A percentile compares a stretch with the other conserved stretches of the same genome.
Evolutionary conservation across 1,284 basidiomycete genomes (phyloP).

Genomic region (Apiotrichum gracile): DNA sequence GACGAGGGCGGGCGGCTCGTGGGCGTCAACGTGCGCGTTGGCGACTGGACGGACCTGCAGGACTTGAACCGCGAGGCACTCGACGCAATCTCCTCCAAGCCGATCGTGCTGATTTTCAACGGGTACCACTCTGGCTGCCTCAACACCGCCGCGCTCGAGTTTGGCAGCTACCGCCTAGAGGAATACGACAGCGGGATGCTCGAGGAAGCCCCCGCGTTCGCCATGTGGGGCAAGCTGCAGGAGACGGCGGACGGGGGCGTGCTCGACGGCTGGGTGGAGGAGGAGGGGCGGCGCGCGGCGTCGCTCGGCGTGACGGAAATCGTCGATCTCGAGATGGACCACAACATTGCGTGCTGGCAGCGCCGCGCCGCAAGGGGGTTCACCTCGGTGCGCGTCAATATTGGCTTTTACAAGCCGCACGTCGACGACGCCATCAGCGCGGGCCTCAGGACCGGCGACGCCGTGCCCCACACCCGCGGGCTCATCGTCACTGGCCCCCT

Average conservation of each 20-base stretch:
- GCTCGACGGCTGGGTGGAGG: slow-evolving; percentile 22
- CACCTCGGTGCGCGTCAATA: slow-evolving; percentile 26
- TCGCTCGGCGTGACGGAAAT: slow-evolving; percentile 36
- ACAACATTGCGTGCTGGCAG: slow-evolving; percentile 26
- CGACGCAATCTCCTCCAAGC: slow-evolving; percentile 21
- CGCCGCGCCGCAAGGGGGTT: slow-evolving; percentile 27
- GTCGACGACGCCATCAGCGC: slow-evolving; percentile 24
- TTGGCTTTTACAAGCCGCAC: slow-evolving; percentile 35
- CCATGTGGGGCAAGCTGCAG: slow-evolving; percentile 19
- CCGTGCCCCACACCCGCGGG: slow-evolving; percentile 23
- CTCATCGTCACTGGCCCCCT: slow-evolving; percentile 31
- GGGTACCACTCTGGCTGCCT: slow-evolving; percentile 31
- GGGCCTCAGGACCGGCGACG: slow-evolving; percentile 28
- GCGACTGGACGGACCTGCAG: slow-evolving; percentile 29
- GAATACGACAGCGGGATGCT: slow-evolving; percentile 15
- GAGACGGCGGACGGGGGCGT: slow-evolving; percentile 17
- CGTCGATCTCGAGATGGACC: slow-evolving; percentile 36
- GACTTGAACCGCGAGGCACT: slow-evolving; percentile 20
- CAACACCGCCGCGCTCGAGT: slow-evolving; percentile 26
- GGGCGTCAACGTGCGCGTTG: slow-evolving; percentile 23
- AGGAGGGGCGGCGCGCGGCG: slow-evolving; percentile 27
- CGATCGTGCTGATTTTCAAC: slow-evolving; percentile 27
- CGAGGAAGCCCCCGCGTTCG: slow-evolving; percentile 29
- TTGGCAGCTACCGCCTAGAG: slow-evolving; percentile 17
- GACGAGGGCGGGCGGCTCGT: slow-evolving; percentile 14